phyloP scores from a whole-genome alignment of 768 basidiomycete genomes.

The Serendipita sp. region DNA sequence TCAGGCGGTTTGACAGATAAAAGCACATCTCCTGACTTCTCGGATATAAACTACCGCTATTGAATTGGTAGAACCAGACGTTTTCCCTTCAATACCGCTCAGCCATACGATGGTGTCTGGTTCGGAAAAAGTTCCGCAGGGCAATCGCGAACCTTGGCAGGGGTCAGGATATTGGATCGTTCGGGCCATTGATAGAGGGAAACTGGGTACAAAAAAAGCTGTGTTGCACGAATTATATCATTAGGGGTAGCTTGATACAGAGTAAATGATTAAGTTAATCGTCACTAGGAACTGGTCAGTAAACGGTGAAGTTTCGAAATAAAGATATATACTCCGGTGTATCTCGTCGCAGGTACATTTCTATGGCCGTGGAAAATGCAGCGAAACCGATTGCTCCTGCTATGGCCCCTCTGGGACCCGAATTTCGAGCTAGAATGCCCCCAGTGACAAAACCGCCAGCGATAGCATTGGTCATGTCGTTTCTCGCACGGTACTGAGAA shows the following conservation, averaged over 20 bases:
- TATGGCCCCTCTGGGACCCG: conserved; percentile 74
- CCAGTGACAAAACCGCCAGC: conserved; percentile 79
- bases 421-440: conserved; percentile 70
- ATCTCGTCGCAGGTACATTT: conserved; percentile 66
- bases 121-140: no score
- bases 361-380: conserved; percentile 83
- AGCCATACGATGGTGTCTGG: no score
- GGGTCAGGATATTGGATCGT: no score
- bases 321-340: conserved; percentile 46
- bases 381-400: conserved; percentile 85
- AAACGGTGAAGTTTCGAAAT: background rate
- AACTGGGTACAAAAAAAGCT: no score
- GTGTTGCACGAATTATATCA: background rate
- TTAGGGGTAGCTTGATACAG: background rate
- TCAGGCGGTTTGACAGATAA: no score
- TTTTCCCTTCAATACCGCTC: no score
- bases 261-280: background rate
- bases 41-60: no score
- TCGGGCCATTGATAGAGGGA: no score
- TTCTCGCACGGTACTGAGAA: conserved; percentile 79
- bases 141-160: no score
- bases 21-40: no score
- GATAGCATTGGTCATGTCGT: conserved; percentile 85
- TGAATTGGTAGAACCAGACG: no score
- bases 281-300: background rate